Percentiles rank a stretch among this genome's conserved stretches.
Evolutionary conservation across 495 filamentous ascomycete genomes (phyloP).

Genomic region (Penicillium manginii): DNA sequence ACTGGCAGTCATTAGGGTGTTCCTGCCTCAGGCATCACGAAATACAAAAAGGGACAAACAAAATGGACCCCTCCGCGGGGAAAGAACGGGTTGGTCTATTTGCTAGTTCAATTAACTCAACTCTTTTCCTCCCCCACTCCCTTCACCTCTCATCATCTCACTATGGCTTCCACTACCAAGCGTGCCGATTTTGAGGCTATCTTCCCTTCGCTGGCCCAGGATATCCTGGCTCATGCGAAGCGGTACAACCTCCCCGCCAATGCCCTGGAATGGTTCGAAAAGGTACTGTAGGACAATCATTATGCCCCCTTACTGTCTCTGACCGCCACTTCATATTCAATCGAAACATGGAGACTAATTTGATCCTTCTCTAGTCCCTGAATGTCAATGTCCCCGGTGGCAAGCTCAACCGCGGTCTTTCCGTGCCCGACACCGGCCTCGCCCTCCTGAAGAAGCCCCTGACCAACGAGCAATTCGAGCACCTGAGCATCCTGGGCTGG

Average conservation of each 20-base stretch:
- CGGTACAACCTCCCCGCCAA: constrained; percentile 80
- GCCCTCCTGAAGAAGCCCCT: constrained; percentile 75
- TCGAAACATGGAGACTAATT: not conserved
- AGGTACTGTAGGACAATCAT: constrained; percentile 53
- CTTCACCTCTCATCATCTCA: constrained; percentile 21
- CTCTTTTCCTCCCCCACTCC: constrained; percentile 3
- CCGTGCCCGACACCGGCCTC: constrained; percentile 86
- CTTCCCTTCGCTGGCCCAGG: constrained; percentile 79
- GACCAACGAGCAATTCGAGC: constrained; percentile 78
- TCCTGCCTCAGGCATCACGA: not conserved
- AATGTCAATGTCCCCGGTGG: constrained; percentile 87
- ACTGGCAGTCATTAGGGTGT: not conserved
- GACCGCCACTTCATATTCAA: not conserved
- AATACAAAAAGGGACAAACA: not conserved
- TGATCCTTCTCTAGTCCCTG: constrained; percentile 59
- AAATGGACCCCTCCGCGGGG: constrained; percentile 18
- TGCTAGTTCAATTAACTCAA: not conserved
- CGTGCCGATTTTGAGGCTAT: constrained; percentile 85
- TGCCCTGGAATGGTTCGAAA: constrained; percentile 84
- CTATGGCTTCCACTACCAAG: constrained; percentile 68
- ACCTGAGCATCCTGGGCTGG: constrained; percentile 87
- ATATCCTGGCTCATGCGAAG: constrained; percentile 73
- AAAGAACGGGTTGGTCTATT: constrained; percentile 5
- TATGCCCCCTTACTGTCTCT: too few species aligned
- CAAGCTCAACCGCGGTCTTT: constrained; percentile 99